Evolutionary conservation across 208 protist species (phyloP), one percentile per base, ranked within the genome.

Genomic region (Trypanosoma lewisi): DNA sequence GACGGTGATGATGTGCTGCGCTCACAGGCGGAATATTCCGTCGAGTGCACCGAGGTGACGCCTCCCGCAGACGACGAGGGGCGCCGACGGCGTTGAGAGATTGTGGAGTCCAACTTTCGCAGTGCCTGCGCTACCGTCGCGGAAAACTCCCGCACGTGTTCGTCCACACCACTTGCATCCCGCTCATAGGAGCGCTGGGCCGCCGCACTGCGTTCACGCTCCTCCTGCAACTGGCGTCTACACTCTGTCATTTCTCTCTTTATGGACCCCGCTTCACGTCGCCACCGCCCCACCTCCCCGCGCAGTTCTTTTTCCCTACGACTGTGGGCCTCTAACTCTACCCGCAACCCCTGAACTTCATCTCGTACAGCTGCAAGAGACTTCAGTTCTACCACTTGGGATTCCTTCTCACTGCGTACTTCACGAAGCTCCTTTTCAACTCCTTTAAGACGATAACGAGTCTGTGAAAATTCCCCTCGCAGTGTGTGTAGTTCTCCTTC

Each of bases 251-350:
- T 34, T 37, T 60, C 41, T 2, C 19, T 3, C 52, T 57, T 49
- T 12, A 5, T 47, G 27, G 6, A 27, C 25, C 34, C 19, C 21
- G 44, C 44, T 30, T 57, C 59, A 31, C 25, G 49, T 17, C 41
- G 41, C 44, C 41, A 56, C 4, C 28, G 37, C 4, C 6, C 19
- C 23, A 55, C 25, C 36, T 59, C 61, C 3, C n/a, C 45, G n/a
- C 48, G 61, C n/a, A 67, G 48, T 14, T 67, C 33, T 25, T 67
- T 31, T 39, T 67, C 61, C 17, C 7, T 37, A 28, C 44, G 30
- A n/a, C 28, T 21, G 41, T 44, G 42, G 5, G 21, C 48, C 23
- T 52, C 9, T 31, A 28, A 25, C 23, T 52, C 48, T 9, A 9
- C 48, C 7, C 48, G n/a, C 23, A 52, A 28, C 23, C 11, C 30